Conservation (phyloP, 2,329 filamentous ascomycete genomes). For the Fusarium ramigenum region DNA sequence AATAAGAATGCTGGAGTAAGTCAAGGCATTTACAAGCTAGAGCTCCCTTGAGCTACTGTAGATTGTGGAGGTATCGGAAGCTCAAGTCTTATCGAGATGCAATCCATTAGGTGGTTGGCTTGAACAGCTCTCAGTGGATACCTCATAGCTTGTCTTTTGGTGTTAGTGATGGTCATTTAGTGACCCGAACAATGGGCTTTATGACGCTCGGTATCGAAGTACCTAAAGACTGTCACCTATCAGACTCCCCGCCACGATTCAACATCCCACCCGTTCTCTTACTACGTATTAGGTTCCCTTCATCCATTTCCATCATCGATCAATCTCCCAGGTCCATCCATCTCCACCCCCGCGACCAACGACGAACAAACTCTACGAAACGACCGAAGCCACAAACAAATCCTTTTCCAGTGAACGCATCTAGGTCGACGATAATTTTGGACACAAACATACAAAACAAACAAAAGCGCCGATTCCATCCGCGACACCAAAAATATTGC, state of each 20-base stretch:
- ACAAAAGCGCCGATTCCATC: background rate
- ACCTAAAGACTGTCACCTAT: constrained; percentile 1
- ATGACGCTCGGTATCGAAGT: background rate
- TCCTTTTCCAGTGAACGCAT: background rate
- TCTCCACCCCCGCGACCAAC: constrained; percentile 34
- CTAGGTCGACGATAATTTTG: background rate
- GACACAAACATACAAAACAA: background rate
- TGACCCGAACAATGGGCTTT: accelerated
- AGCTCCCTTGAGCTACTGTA: constrained; percentile 25
- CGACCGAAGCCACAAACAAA: background rate
- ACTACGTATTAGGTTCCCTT: constrained; percentile 13
- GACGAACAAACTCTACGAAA: constrained; percentile 14
- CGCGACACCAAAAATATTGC: background rate
- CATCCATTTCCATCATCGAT: constrained; percentile 25
- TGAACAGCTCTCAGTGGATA: constrained; percentile 18
- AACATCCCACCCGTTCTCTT: constrained; percentile 23
- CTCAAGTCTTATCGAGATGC: constrained; percentile 16
- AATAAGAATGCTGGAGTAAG: background rate
- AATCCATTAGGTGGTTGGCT: constrained; percentile 10
- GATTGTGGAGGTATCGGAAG: background rate
- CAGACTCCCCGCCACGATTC: constrained; percentile 13
- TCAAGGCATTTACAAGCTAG: background rate
- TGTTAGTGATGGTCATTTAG: constrained; percentile 1
- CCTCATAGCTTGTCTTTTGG: constrained; percentile 1
- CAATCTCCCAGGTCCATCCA: constrained; percentile 8